These are phyloP conservation scores for Trametopsis cervina DNA, from an alignment of 768 basidiomycete species.

Conservation along the genomic window DNA sequence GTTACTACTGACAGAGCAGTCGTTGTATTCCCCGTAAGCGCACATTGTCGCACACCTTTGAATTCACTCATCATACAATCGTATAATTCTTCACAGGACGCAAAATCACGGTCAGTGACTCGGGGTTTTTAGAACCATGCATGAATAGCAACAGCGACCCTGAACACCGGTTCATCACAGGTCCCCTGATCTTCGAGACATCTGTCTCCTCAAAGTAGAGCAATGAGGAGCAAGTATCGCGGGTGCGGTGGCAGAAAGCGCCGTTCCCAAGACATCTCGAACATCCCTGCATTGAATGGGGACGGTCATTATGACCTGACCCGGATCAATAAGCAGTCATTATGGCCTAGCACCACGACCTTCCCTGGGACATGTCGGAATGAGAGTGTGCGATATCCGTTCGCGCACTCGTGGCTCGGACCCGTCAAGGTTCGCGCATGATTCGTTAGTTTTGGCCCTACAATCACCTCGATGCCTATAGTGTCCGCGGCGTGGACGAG, in stretches of 20 bases:
- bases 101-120: not conserved
- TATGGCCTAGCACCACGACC: not conserved
- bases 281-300: not conserved
- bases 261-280: conserved; percentile 1
- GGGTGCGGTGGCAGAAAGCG: conserved; percentile 6
- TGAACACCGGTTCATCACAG: conserved; percentile 1
- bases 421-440: not conserved
- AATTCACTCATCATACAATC: no score
- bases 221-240: not conserved
- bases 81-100: no score
- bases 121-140: conserved; percentile 4
- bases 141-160: not conserved
- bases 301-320: conserved; percentile 1
- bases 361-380: not conserved
- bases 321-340: conserved; percentile 4
- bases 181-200: conserved; percentile 7
- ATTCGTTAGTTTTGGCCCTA: not conserved
- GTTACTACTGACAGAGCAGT: no score
- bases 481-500: not conserved
- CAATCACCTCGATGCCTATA: not conserved
- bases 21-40: no score
- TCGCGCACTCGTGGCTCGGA: not conserved
- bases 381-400: not conserved
- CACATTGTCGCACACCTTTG: no score
- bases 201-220: not conserved